These are phyloP conservation scores for Voacanga thouarsii DNA, from an alignment of 257 asterid genomes.

Conservation along the genomic window DNA sequence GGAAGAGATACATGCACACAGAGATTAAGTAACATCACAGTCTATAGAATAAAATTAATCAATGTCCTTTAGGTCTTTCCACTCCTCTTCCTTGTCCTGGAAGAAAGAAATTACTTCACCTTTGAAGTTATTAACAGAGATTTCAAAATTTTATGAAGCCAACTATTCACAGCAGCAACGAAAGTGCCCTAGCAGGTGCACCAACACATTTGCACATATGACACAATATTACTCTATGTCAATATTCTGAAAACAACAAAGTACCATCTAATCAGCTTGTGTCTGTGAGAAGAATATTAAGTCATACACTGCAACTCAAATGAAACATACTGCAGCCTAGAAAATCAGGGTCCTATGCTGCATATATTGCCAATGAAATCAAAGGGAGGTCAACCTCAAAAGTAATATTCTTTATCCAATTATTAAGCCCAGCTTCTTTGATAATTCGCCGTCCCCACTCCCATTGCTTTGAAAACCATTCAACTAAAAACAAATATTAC, in stretches of 20 bases:
- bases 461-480: neutral
- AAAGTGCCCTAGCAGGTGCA: neutral
- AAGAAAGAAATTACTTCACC: neutral
- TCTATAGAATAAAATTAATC: neutral
- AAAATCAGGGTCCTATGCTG: neutral
- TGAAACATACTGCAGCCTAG: slow-evolving; percentile 1
- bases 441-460: neutral
- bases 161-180: neutral
- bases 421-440: neutral
- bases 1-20: neutral
- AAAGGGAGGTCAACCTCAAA: neutral
- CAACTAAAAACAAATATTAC: neutral
- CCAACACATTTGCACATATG: neutral
- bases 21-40: neutral
- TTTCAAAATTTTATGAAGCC: neutral
- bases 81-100: neutral
- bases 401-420: neutral
- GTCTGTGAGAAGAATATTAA: neutral
- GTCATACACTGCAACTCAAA: neutral
- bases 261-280: neutral
- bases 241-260: neutral
- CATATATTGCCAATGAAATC: neutral
- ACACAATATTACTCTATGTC: neutral
- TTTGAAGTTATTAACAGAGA: neutral
- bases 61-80: neutral